Conservation (phyloP, 139 green algal species). For the Chlorella sp. region DNA sequence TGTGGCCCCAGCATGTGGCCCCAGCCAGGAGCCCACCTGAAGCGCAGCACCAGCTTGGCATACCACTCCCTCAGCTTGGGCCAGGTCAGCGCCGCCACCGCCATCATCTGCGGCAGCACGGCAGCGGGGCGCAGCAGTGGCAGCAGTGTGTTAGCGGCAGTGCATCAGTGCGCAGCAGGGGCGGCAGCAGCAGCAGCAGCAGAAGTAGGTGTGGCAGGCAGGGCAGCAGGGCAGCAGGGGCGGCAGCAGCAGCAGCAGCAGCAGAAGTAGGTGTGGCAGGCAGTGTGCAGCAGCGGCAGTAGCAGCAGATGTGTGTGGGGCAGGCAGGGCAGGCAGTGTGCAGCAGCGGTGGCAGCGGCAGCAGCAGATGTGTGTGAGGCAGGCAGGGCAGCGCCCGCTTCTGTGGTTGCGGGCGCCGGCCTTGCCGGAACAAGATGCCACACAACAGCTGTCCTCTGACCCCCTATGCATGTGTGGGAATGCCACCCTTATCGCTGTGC, state of each 20-base stretch:
- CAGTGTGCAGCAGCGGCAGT: neutral
- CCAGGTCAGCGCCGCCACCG: constrained; percentile 22
- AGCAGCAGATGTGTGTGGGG: neutral
- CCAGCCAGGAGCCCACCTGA: neutral
- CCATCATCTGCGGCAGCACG: constrained; percentile 11
- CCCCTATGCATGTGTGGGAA: too few species aligned
- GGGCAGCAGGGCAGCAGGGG: neutral
- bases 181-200: too few species aligned
- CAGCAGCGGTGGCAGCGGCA: neutral
- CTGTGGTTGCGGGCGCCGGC: too few species aligned
- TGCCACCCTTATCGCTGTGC: too few species aligned
- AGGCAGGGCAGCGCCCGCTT: neutral
- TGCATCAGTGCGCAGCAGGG: too few species aligned
- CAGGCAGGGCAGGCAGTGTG: neutral
- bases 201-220: neutral
- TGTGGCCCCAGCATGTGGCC: too few species aligned
- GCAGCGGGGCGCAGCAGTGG: neutral
- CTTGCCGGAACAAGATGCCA: too few species aligned
- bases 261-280: neutral
- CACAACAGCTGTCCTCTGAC: too few species aligned
- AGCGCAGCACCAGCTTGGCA: neutral
- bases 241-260: neutral
- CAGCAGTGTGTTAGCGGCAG: neutral
- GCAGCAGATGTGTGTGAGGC: neutral
- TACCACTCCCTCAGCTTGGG: constrained; percentile 37